These are phyloP conservation scores for Seminavis robusta DNA, from an alignment of 108 stramenopile species.

Conservation along the genomic window DNA sequence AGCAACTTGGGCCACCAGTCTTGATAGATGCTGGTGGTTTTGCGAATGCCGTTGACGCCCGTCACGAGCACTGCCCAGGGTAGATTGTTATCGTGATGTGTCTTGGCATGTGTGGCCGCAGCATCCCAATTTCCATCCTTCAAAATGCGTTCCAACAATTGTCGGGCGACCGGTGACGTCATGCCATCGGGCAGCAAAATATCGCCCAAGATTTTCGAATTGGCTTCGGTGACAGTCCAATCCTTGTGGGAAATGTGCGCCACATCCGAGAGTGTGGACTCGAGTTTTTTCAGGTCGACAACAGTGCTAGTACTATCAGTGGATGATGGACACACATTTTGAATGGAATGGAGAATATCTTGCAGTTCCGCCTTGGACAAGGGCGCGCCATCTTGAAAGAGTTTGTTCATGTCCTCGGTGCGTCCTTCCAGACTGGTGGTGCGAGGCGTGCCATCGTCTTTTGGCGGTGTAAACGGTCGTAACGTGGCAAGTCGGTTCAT, in stretches of 20 bases:
- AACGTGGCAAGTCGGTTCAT: too few relatives aligned
- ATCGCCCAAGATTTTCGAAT: slow-evolving; percentile 37
- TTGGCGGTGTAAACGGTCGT: too few relatives aligned
- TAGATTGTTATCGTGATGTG: background rate
- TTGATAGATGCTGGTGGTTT: slow-evolving; percentile 82
- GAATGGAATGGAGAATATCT: slow-evolving; percentile 24
- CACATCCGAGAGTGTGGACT: slow-evolving; percentile 34
- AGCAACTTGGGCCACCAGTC: slow-evolving; percentile 72
- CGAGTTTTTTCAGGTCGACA: slow-evolving; percentile 34
- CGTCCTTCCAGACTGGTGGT: slow-evolving; percentile 6
- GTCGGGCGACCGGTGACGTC: slow-evolving; percentile 3
- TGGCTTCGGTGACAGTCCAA: slow-evolving; percentile 51
- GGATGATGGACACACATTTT: slow-evolving; percentile 8
- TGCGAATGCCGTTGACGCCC: slow-evolving; percentile 86
- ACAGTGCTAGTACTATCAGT: background rate
- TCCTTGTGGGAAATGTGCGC: slow-evolving; percentile 71
- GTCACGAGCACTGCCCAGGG: slow-evolving; percentile 88
- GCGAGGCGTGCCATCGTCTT: too few relatives aligned
- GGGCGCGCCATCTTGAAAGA: slow-evolving; percentile 18
- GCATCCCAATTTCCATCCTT: slow-evolving; percentile 83
- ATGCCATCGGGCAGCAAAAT: slow-evolving; percentile 25
- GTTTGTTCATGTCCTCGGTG: slow-evolving; percentile 19
- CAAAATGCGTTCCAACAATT: slow-evolving; percentile 55
- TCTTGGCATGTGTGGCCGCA: slow-evolving; percentile 26
- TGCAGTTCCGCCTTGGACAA: slow-evolving; percentile 45